A percentile compares a stretch with the other conserved stretches of the same genome.
Evolutionary conservation across 768 basidiomycete species (phyloP).

Genomic region (Floccularia luteovirens): DNA sequence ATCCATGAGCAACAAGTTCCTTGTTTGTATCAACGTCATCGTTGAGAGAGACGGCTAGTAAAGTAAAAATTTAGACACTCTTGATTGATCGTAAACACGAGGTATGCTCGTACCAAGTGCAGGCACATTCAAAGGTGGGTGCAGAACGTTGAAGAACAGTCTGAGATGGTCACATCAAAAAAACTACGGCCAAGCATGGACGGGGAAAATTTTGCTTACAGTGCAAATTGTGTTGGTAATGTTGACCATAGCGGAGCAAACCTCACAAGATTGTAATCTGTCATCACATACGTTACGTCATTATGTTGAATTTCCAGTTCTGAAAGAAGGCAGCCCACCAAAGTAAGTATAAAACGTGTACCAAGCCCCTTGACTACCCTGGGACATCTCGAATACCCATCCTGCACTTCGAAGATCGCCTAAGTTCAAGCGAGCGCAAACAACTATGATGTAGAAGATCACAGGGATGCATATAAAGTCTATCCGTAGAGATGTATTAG

Average conservation of each 20-base stretch:
- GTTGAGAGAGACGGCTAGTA: constrained; percentile 75
- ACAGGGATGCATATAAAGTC: constrained; percentile 78
- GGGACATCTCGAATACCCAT: constrained; percentile 80
- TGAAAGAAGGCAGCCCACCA: constrained; percentile 36
- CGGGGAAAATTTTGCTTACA: constrained; percentile 36
- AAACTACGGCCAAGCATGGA: no score
- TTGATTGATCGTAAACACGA: neutral
- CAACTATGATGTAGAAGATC: constrained; percentile 78
- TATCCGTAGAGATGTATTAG: constrained; percentile 15
- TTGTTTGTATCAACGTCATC: constrained; percentile 87
- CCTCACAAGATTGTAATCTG: constrained; percentile 55
- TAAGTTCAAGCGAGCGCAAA: constrained; percentile 54
- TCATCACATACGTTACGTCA: neutral
- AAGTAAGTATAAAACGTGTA: constrained; percentile 81
- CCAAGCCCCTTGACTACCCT: constrained; percentile 44
- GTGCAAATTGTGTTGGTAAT: constrained; percentile 88
- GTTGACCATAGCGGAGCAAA: constrained; percentile 72
- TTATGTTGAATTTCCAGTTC: neutral
- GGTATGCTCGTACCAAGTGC: constrained; percentile 55
- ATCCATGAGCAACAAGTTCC: constrained; percentile 89
- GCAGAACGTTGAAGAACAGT: constrained; percentile 78
- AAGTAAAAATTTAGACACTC: neutral
- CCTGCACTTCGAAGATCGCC: constrained; percentile 50
- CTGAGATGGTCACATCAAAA: no score
- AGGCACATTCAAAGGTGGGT: constrained; percentile 85